Percentiles rank a stretch among this genome's conserved stretches.
These are phyloP conservation scores for Xylaria sp. DNA, from an alignment of 2,329 filamentous ascomycete species.

Conservation along the genomic window DNA sequence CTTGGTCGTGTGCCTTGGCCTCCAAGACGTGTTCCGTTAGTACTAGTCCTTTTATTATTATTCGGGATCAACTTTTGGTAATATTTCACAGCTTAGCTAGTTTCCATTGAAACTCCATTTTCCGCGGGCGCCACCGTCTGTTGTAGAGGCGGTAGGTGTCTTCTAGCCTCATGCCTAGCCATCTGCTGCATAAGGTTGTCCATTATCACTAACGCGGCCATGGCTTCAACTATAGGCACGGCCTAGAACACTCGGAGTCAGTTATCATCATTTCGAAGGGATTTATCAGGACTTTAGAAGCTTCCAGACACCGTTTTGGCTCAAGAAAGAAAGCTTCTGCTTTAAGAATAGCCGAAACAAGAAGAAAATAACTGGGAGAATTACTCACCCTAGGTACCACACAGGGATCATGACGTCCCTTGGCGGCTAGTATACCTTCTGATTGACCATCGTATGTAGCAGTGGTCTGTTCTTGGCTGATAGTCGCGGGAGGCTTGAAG, in stretches of 20 bases:
- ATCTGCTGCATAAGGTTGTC: slow-evolving; percentile 88
- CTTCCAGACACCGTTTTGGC: no score
- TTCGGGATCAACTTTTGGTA: slow-evolving; percentile 17
- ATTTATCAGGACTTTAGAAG: no score
- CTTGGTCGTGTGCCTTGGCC: neutral
- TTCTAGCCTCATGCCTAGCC: slow-evolving; percentile 62
- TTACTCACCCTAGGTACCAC: slow-evolving; percentile 71
- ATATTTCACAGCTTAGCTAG: slow-evolving; percentile 27
- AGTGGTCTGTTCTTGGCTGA: slow-evolving; percentile 87
- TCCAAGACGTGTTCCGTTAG: neutral
- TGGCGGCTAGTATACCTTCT: slow-evolving; percentile 84
- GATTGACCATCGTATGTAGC: slow-evolving; percentile 77
- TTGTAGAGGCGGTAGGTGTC: slow-evolving; percentile 56
- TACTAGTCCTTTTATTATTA: neutral
- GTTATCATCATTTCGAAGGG: neutral
- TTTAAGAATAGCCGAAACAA: no score
- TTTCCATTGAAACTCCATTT: slow-evolving; percentile 47
- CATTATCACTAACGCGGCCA: slow-evolving; percentile 89
- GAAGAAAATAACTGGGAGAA: neutral
- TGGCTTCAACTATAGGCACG: slow-evolving; percentile 88
- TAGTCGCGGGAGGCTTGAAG: slow-evolving; percentile 96
- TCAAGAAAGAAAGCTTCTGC: no score
- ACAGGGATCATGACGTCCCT: slow-evolving; percentile 93
- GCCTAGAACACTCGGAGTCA: slow-evolving; percentile 62
- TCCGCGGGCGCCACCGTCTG: slow-evolving; percentile 48